Evolutionary conservation across 108 stramenopile genomes (phyloP), one percentile per base, ranked within the genome.

Genomic region (Chaetoceros muelleri): DNA sequence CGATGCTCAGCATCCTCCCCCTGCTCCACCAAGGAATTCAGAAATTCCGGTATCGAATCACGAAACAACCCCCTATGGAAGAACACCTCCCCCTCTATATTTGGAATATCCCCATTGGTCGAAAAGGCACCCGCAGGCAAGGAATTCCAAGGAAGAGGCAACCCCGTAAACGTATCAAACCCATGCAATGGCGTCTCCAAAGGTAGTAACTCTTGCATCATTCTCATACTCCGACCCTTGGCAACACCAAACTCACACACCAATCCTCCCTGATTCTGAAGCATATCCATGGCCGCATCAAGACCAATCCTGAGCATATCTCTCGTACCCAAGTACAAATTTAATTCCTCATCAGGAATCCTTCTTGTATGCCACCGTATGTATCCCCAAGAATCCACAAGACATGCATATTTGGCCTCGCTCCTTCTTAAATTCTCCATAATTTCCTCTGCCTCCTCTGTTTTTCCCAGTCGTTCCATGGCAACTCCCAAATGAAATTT

Each of bases 131-230:
- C 90, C 13, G 72, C 74, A 3, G 82, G 84, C 58, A 86, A 83
- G 22, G 65, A 73, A 0, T 84, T 84, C 90, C 90, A 93, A 16
- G 86, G 74, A 47, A 82, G 76, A 1, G 90, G 90, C 21, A 93
- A 62, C 28, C 90, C 90, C 0, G 86, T 93, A 56, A 93, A 93
- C 2, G 90, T 93, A 65, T 93, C 90, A 75, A 93, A 93, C 24
- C 90, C 86, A 61, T 92, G 80, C 44, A 87, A 73, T 20, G 57
- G 57, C 44, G 67, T 68, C 52, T 81, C 73, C 28, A 87, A 49
- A 0, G 90, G 87, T 18, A 93, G 46, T 48, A 93, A 68, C 58
- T 93, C 90, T 55, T 87, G 84, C 2, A 81, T 79, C 82, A 93
- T 84, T 24, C 90, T 69, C 23, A 85, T 54, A 46, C 73, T 75